Evolutionary conservation across 139 green algal genomes (phyloP).

Genomic region (Pleodorina starrii): DNA sequence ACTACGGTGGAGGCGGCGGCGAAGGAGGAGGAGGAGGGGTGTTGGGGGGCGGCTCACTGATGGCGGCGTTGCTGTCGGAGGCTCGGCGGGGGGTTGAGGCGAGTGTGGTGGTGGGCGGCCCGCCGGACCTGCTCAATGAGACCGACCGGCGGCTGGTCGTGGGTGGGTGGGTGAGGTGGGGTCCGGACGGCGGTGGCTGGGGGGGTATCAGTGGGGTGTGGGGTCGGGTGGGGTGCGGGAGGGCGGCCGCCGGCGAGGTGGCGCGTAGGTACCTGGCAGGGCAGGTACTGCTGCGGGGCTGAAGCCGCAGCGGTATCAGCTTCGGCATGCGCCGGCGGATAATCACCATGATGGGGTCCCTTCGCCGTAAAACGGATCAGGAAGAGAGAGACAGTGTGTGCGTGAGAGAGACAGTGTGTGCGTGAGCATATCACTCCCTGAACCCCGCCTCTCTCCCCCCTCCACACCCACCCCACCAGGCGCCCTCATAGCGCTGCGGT

Average conservation of each 20-base stretch:
- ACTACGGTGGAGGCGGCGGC: background rate
- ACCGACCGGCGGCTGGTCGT: conserved; percentile 78
- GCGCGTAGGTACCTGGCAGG: too few species aligned
- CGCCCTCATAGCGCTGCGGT: conserved; percentile 66
- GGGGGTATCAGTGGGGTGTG: background rate
- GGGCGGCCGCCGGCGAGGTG: too few species aligned
- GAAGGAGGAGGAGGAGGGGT: background rate
- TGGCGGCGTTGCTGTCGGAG: conserved; percentile 8
- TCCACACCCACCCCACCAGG: too few species aligned
- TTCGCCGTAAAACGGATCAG: too few species aligned
- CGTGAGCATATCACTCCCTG: too few species aligned
- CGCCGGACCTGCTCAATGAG: conserved; percentile 61
- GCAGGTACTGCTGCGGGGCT: too few species aligned
- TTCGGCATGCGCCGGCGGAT: background rate
- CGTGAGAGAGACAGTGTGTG: too few species aligned
- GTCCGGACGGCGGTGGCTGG: background rate
- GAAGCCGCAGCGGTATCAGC: too few species aligned
- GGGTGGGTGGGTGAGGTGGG: conserved; percentile 49
- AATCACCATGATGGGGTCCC: background rate
- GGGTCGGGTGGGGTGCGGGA: background rate
- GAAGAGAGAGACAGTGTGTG: too few species aligned
- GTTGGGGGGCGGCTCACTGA: background rate
- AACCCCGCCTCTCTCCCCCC: too few species aligned
- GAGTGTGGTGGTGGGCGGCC: conserved; percentile 65
- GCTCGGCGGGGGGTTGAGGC: background rate